A percentile compares a stretch with the other conserved stretches of the same genome.
These are phyloP conservation scores for Fusarium albidum DNA, from an alignment of 2,329 filamentous ascomycete species.

Conservation along the genomic window DNA sequence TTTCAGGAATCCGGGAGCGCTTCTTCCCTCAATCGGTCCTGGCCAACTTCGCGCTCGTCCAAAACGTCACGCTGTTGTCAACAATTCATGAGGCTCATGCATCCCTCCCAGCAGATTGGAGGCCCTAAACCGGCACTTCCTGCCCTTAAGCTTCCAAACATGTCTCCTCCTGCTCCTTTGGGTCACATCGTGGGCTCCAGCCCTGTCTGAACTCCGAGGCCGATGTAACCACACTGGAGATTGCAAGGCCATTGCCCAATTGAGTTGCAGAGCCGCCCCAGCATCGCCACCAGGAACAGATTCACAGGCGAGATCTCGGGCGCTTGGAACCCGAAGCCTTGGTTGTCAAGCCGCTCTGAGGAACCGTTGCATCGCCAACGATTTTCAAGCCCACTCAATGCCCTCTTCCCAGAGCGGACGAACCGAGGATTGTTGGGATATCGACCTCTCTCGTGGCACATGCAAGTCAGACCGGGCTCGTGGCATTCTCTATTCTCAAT, in stretches of 20 bases:
- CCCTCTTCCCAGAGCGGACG: neutral
- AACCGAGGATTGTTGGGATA: constrained; percentile 14
- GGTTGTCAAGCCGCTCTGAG: constrained; percentile 3
- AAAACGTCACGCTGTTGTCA: constrained; percentile 8
- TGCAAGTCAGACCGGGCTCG: neutral
- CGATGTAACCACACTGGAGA: constrained; percentile 32
- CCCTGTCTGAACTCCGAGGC: constrained; percentile 4
- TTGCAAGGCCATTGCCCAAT: constrained; percentile 27
- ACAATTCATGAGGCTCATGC: constrained; percentile 31
- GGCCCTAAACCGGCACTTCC: constrained; percentile 5
- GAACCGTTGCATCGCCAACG: constrained; percentile 22
- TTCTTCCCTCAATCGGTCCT: constrained; percentile 7
- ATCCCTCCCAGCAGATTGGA: constrained; percentile 20
- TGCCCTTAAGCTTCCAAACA: constrained; percentile 3
- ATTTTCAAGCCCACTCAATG: neutral
- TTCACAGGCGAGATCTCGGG: constrained; percentile 10
- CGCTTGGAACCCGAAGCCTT: constrained; percentile 10
- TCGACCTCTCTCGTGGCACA: neutral
- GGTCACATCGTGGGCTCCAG: constrained; percentile 26
- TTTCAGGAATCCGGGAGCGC: neutral
- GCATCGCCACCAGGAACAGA: constrained; percentile 33
- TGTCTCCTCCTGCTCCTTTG: constrained; percentile 2
- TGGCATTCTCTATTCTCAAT: neutral
- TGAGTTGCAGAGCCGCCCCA: constrained; percentile 1
- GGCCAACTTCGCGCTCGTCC: neutral